Evolutionary conservation across 805 yeast species (phyloP).

Genomic region (Zygosaccharomyces siamensis): DNA sequence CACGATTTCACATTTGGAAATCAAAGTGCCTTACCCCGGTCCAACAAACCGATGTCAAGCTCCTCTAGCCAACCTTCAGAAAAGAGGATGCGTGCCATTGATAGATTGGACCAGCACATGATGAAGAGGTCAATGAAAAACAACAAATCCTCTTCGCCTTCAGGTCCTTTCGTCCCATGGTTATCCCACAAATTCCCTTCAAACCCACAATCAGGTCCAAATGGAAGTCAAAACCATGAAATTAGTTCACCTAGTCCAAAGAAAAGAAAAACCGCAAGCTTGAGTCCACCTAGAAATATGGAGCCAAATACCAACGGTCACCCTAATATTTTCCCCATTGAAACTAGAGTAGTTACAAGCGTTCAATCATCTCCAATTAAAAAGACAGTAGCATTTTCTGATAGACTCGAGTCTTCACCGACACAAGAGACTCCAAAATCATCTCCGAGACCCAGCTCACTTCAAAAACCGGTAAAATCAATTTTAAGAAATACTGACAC

Average conservation of each 20-base stretch:
- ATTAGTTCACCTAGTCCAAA: conserved; percentile 25
- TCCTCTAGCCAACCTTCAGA: conserved; percentile 3
- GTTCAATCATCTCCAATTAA: conserved; percentile 19
- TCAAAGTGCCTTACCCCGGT: conserved; percentile 1
- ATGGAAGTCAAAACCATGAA: background rate
- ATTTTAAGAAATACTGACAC: conserved; percentile 19
- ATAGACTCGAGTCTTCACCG: conserved; percentile 28
- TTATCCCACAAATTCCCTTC: conserved; percentile 8
- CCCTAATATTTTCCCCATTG: background rate
- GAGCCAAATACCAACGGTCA: background rate
- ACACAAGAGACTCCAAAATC: conserved; percentile 14
- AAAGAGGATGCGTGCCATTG: conserved; percentile 22
- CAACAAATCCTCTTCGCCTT: conserved; percentile 8
- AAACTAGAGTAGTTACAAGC: background rate
- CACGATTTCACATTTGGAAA: background rate
- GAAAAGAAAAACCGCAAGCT: conserved; percentile 13
- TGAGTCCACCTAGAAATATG: conserved; percentile 8
- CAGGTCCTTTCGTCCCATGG: conserved; percentile 7
- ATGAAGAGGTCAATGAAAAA: conserved; percentile 13
- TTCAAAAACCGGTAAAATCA: conserved; percentile 26
- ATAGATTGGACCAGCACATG: conserved; percentile 26
- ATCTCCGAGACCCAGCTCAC: conserved; percentile 21
- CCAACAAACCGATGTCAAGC: conserved; percentile 3
- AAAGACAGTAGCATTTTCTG: conserved; percentile 32
- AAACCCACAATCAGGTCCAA: conserved; percentile 2